Evolutionary conservation across 2,329 filamentous ascomycete species (phyloP).

Genomic region (Trichoderma simmonsii): DNA sequence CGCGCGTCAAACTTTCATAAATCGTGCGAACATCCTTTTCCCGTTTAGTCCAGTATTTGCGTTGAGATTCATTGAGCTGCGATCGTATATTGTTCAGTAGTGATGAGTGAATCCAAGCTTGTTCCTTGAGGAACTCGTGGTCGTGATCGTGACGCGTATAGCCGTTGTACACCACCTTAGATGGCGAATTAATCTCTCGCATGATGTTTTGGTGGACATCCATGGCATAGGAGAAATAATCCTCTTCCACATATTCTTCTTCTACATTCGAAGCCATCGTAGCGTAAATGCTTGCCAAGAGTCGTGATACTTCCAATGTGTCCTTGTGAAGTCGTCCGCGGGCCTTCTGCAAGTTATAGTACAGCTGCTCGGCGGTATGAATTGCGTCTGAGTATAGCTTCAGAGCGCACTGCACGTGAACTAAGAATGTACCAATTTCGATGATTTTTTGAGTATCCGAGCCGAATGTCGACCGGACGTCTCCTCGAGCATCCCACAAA

Average conservation of each 20-base stretch:
- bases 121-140: not conserved
- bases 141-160: not conserved
- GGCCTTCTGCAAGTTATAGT: constrained; percentile 28
- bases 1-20: not conserved
- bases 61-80: not conserved
- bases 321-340: constrained; percentile 27
- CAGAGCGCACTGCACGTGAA: not conserved
- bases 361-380: constrained; percentile 26
- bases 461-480: constrained; percentile 15
- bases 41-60: not conserved
- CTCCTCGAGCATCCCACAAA: constrained; percentile 26
- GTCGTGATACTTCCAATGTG: constrained; percentile 26
- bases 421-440: not conserved
- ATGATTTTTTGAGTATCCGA: not conserved
- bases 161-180: not conserved
- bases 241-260: not conserved
- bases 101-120: not conserved
- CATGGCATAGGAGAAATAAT: not conserved
- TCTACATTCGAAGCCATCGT: not conserved
- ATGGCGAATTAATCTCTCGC: not conserved
- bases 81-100: not conserved
- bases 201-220: not conserved
- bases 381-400: constrained; percentile 20
- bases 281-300: constrained; percentile 25
- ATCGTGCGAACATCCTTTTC: not conserved